Evolutionary conservation across 2,329 filamentous ascomycete species (phyloP).

Genomic region (Phaeosphaeria sp.): DNA sequence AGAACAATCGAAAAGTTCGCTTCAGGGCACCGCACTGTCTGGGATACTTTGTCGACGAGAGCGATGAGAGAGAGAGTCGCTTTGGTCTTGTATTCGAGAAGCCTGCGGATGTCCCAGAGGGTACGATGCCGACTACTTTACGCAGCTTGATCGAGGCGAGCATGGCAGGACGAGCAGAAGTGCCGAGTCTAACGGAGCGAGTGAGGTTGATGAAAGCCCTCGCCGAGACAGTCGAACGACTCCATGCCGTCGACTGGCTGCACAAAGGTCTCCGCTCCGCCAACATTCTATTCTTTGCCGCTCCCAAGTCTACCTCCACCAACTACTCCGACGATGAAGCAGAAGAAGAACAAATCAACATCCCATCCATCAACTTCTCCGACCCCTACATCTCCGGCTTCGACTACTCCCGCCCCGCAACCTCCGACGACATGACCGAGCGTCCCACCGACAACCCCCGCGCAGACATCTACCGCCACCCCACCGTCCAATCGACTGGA

Average conservation of each 20-base stretch:
- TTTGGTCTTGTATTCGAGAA: constrained; percentile 64
- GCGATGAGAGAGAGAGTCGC: constrained; percentile 45
- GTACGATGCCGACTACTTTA: constrained; percentile 56
- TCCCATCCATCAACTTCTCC: constrained; percentile 43
- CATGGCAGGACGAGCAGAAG: constrained; percentile 7
- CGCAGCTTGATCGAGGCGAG: constrained; percentile 52
- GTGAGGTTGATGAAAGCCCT: constrained; percentile 60
- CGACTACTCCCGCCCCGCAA: constrained; percentile 61
- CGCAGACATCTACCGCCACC: constrained; percentile 61
- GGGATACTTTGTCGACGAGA: constrained; percentile 46
- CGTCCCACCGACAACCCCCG: constrained; percentile 54
- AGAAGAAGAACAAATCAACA: not conserved
- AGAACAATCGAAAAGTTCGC: constrained; percentile 35
- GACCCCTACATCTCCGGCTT: constrained; percentile 61
- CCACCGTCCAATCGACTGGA: constrained; percentile 49
- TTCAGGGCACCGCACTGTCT: constrained; percentile 46
- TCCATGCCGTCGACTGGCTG: constrained; percentile 64
- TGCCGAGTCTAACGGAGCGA: constrained; percentile 60
- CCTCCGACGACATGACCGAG: constrained; percentile 60
- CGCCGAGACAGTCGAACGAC: constrained; percentile 61
- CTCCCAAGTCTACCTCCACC: not conserved
- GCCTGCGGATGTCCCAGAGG: constrained; percentile 48
- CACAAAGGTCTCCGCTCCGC: constrained; percentile 65
- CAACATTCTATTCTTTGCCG: constrained; percentile 61
- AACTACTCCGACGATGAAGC: not conserved